Evolutionary conservation across 805 yeast genomes (phyloP).

Genomic region (Isabelozyma gotoi): DNA sequence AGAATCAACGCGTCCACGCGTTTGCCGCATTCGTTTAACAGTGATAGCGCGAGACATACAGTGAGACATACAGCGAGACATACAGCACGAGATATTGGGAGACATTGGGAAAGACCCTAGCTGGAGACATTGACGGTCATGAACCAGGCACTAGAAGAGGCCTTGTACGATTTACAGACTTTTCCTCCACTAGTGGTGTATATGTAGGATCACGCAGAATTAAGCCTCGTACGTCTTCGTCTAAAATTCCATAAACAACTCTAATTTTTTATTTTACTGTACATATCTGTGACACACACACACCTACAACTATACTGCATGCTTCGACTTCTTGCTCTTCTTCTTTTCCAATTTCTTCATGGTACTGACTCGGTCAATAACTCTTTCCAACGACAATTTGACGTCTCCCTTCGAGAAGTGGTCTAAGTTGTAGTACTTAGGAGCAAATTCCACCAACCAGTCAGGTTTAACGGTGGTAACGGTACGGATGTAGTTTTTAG

Average conservation of each 20-base stretch:
- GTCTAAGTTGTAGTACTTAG: slow-evolving; percentile 63
- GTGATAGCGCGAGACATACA: neutral
- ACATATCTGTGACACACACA: too few species aligned
- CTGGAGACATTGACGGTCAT: too few species aligned
- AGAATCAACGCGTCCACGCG: neutral
- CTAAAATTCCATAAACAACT: neutral
- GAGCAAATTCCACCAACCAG: slow-evolving; percentile 84
- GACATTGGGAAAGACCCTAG: neutral
- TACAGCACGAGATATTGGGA: too few species aligned
- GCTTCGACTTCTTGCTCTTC: slow-evolving; percentile 6
- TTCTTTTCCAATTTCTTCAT: slow-evolving; percentile 29
- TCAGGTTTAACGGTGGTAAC: slow-evolving; percentile 90
- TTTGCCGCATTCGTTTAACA: neutral
- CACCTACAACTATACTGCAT: too few species aligned
- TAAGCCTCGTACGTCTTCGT: neutral
- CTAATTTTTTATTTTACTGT: neutral
- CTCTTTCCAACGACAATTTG: slow-evolving; percentile 64
- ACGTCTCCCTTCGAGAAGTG: slow-evolving; percentile 72
- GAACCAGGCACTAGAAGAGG: too few species aligned
- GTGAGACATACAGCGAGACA: neutral
- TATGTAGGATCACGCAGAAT: neutral
- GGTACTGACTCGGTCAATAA: slow-evolving; percentile 46
- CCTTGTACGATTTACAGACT: too few species aligned
- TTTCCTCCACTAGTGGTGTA: neutral
- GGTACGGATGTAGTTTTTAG: slow-evolving; percentile 91